Evolutionary conservation across 768 basidiomycete genomes (phyloP).

Genomic region (Paxillus rubicundulus): DNA sequence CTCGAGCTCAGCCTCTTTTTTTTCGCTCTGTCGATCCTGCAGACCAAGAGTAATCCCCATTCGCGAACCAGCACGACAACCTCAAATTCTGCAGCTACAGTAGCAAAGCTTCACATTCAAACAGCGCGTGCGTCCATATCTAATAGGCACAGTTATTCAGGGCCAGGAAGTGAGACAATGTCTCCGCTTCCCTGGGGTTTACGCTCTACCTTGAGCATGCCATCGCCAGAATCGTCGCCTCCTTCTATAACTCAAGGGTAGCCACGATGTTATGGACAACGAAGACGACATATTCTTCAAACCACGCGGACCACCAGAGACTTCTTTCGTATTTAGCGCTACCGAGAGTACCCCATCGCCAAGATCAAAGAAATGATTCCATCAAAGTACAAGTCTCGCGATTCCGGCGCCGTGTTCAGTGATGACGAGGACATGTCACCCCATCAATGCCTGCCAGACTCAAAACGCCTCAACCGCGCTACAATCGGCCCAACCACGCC

Average conservation of each 20-base stretch:
- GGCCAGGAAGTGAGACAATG: too few species aligned
- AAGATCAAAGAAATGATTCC: too few species aligned
- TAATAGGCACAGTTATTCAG: conserved; percentile 68
- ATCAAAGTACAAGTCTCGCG: too few species aligned
- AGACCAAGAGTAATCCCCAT: conserved; percentile 18
- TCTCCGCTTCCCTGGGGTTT: conserved; percentile 31
- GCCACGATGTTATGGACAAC: conserved; percentile 33
- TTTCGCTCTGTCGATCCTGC: conserved; percentile 51
- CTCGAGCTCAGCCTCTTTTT: conserved; percentile 59
- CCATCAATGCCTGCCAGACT: too few species aligned
- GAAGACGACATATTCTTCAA: conserved; percentile 61
- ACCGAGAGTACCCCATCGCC: conserved; percentile 59
- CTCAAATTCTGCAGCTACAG: conserved; percentile 14
- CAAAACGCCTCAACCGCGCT: too few species aligned
- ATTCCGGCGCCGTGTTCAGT: too few species aligned
- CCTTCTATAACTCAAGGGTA: conserved; percentile 30
- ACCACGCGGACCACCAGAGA: conserved; percentile 39
- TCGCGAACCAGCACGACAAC: conserved; percentile 19
- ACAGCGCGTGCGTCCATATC: conserved; percentile 30
- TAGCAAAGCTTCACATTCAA: conserved; percentile 3
- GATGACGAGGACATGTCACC: too few species aligned
- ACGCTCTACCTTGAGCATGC: conserved; percentile 37
- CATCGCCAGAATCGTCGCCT: conserved; percentile 55
- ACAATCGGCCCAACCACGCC: too few species aligned
- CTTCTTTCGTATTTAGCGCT: conserved; percentile 57